Evolutionary conservation across 1,284 basidiomycete genomes (phyloP).

Genomic region (Apiotrichum montevideense): DNA sequence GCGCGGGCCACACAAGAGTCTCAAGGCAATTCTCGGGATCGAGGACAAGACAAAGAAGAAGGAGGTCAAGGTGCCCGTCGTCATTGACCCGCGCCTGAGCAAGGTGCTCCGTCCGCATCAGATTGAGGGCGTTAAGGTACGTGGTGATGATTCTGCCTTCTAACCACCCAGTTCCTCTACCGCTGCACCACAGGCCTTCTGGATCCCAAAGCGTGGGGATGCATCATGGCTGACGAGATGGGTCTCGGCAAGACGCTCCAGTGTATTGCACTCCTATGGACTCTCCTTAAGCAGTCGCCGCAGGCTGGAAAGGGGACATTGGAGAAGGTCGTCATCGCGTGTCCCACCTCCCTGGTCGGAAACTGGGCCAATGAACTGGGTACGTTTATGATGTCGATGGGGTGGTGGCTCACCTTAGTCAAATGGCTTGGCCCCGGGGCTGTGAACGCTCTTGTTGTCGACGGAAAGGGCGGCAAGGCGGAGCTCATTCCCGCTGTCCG

Average conservation of each 20-base stretch:
- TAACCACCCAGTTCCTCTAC: constrained; percentile 69
- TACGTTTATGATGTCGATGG: constrained; percentile 37
- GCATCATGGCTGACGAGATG: constrained; percentile 99
- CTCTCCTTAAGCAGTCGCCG: constrained; percentile 93
- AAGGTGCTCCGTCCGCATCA: constrained; percentile 95
- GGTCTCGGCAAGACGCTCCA: constrained; percentile 92
- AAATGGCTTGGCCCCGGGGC: constrained; percentile 90
- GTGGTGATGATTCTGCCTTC: constrained; percentile 20
- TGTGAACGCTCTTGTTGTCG: constrained; percentile 72
- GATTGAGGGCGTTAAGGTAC: constrained; percentile 92
- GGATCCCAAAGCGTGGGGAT: constrained; percentile 86
- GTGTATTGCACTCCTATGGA: constrained; percentile 95
- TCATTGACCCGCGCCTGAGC: constrained; percentile 81
- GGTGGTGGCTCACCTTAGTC: constrained; percentile 49
- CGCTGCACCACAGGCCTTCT: constrained; percentile 90
- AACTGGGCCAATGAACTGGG: constrained; percentile 99
- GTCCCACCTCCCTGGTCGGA: constrained; percentile 91
- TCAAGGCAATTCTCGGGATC: constrained; percentile 72
- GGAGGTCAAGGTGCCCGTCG: constrained; percentile 82
- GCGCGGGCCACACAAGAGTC: constrained; percentile 74
- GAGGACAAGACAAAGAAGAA: constrained; percentile 61
- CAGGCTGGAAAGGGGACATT: constrained; percentile 77
- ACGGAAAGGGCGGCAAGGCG: constrained; percentile 81
- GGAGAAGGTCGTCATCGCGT: constrained; percentile 97
- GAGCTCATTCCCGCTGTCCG: constrained; percentile 71